These are phyloP conservation scores for Pestalotiopsis fici DNA, from an alignment of 2,329 filamentous ascomycete genomes.

Conservation along the genomic window DNA sequence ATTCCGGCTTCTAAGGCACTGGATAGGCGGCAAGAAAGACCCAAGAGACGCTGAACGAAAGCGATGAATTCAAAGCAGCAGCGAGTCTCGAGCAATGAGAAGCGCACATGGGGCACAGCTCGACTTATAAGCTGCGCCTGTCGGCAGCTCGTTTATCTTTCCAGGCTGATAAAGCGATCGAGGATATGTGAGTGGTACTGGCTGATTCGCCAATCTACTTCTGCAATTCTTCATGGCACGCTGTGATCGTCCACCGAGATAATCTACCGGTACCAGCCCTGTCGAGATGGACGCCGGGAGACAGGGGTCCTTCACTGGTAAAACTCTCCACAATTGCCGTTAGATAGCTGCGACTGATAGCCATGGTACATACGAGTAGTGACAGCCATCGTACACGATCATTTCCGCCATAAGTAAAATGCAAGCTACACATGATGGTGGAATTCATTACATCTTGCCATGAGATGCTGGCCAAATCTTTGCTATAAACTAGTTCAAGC, in stretches of 20 bases:
- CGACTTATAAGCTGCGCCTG: not conserved
- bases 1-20: not conserved
- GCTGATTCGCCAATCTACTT: not conserved
- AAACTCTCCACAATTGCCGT: constrained; percentile 1
- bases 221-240: not conserved
- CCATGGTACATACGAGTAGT: not conserved
- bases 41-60: not conserved
- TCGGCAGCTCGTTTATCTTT: not conserved
- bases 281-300: not conserved
- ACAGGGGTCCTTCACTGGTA: not conserved
- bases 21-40: not conserved
- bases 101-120: not conserved
- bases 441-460: too few relatives aligned
- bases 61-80: not conserved
- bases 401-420: too few relatives aligned
- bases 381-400: too few relatives aligned
- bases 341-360: not conserved
- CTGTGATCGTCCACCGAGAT: not conserved
- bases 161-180: not conserved
- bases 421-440: too few relatives aligned
- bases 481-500: too few relatives aligned
- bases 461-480: too few relatives aligned
- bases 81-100: not conserved
- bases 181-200: not conserved
- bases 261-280: not conserved